A percentile compares a stretch with the other conserved stretches of the same genome.
Conservation (phyloP, 176 grass and related monocot species). For the Triticum monococcum region DNA sequence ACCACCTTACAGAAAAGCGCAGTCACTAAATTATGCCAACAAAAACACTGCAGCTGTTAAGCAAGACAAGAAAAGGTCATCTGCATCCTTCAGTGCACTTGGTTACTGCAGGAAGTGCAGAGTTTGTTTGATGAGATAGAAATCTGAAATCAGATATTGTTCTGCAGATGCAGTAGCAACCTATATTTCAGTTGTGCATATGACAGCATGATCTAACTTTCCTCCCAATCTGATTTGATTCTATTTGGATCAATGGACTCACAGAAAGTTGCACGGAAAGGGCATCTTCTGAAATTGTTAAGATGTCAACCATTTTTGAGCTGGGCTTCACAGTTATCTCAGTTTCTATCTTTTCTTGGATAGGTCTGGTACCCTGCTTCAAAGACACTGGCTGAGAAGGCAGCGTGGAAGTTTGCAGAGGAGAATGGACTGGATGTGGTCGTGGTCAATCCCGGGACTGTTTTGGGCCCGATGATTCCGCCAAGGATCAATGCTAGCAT, state of each 20-base stretch:
- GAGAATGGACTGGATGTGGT: slow-evolving; percentile 79
- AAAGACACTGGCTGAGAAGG: slow-evolving; percentile 87
- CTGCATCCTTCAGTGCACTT: neutral
- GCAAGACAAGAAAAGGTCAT: neutral
- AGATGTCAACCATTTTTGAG: neutral
- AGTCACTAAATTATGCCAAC: neutral
- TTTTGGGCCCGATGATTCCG: slow-evolving; percentile 71
- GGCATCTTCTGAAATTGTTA: neutral
- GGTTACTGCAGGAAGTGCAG: neutral
- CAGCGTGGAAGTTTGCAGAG: slow-evolving; percentile 84
- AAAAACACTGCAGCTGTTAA: neutral
- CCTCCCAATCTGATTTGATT: neutral
- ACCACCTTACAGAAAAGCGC: neutral
- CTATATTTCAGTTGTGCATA: neutral
- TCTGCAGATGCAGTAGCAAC: neutral
- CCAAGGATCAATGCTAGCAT: slow-evolving; percentile 77
- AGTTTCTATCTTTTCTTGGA: neutral
- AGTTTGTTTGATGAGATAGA: neutral
- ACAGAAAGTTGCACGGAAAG: neutral
- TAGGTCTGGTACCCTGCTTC: slow-evolving; percentile 94
- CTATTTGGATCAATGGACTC: neutral
- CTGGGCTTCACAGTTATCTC: neutral
- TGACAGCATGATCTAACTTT: neutral
- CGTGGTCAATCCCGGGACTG: slow-evolving; percentile 75
- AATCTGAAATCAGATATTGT: neutral